phyloP scores from a whole-genome alignment of 1,284 basidiomycete species.

The Apiotrichum mycotoxinovorans region DNA sequence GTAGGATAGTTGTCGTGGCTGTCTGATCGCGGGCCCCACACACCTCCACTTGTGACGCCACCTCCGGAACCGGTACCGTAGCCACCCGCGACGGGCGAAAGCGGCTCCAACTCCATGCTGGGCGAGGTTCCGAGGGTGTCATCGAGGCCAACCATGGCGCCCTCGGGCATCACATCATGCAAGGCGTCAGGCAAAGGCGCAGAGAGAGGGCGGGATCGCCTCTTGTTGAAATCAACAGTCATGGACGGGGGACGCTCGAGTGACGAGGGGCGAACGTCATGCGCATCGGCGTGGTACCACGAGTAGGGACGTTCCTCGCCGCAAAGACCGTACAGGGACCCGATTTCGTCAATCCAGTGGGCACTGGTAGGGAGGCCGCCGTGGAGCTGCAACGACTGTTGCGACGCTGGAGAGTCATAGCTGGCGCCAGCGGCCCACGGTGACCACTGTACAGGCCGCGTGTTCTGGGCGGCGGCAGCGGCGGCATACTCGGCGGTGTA shows the following conservation, averaged over 20 bases:
- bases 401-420: not conserved
- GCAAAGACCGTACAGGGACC: not conserved
- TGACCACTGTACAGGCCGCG: not conserved
- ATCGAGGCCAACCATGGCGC: not conserved
- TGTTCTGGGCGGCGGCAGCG: too few species aligned
- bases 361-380: not conserved
- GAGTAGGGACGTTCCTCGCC: not conserved
- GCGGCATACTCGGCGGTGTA: not conserved
- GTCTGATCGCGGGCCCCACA: constrained; percentile 1
- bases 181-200: not conserved
- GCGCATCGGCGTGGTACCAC: not conserved
- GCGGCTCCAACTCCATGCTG: not conserved
- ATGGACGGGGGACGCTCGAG: not conserved
- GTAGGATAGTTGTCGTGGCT: not conserved
- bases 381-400: not conserved
- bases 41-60: not conserved
- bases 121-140: not conserved
- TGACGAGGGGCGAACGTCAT: not conserved
- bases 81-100: not conserved
- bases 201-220: not conserved
- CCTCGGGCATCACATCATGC: not conserved
- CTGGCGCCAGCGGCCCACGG: not conserved
- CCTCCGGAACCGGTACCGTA: too few species aligned
- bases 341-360: constrained; percentile 1
- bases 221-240: not conserved